A percentile compares a stretch with the other conserved stretches of the same genome.
phyloP scores from a whole-genome alignment of 169 alveolate species.

The Cryptosporidium sp. region DNA sequence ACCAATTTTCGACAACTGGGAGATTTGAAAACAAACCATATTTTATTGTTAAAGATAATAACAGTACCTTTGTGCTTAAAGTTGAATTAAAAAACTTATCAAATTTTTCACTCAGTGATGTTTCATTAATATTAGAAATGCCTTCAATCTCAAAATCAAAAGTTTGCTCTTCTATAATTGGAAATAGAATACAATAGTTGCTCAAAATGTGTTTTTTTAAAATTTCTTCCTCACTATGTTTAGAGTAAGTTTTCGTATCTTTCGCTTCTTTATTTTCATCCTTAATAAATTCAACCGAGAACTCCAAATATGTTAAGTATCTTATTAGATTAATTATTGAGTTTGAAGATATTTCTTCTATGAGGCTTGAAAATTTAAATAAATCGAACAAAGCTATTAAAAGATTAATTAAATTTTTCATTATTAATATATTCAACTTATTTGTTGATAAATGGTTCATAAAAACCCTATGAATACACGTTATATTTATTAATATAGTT shows the following conservation, averaged over 20 bases:
- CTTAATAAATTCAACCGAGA: conserved; percentile 1
- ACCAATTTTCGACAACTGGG: conserved; percentile 17
- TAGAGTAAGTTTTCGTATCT: not conserved
- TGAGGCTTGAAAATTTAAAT: not conserved
- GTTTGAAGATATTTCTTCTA: not conserved
- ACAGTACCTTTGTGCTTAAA: not conserved
- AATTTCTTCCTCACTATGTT: not conserved
- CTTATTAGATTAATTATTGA: conserved; percentile 9
- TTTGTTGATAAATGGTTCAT: conserved; percentile 4
- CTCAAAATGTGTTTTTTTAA: not conserved
- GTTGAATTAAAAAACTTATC: not conserved
- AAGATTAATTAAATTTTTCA: conserved; percentile 16
- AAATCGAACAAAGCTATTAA: conserved; percentile 15
- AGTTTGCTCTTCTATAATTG: not conserved
- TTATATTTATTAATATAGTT: not conserved
- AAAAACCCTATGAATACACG: conserved; percentile 25
- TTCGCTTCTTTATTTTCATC: conserved; percentile 37
- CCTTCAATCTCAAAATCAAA: not conserved
- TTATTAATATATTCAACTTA: conserved; percentile 7
- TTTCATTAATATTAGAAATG: not conserved
- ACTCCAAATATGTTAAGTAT: conserved; percentile 48
- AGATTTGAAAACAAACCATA: conserved; percentile 24
- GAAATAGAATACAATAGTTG: not conserved
- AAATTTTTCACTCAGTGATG: not conserved
- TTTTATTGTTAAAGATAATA: not conserved